phyloP scores from a whole-genome alignment of 1,139 yeast genomes.

The Suhomyces guaymorum region DNA sequence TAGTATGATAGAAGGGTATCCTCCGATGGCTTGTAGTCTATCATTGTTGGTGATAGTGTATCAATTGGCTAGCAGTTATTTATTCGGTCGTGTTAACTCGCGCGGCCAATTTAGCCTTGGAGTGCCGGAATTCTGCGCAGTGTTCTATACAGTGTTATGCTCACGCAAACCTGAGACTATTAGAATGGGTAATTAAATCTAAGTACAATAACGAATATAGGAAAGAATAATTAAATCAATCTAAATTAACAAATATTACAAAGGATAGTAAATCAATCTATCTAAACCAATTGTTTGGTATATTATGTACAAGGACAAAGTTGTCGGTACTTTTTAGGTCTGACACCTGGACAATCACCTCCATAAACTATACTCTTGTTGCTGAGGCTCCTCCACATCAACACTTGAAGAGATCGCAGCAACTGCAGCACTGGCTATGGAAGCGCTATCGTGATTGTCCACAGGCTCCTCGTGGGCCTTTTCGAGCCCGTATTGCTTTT shows the following conservation, averaged over 20 bases:
- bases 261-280: no score
- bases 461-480: neutral
- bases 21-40: conserved; percentile 27
- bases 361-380: conserved; percentile 41
- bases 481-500: conserved; percentile 4
- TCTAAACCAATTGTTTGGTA: no score
- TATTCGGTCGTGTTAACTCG: conserved; percentile 1
- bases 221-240: no score
- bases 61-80: neutral
- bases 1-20: conserved; percentile 28
- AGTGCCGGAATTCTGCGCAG: no score
- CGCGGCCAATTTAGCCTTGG: neutral
- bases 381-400: conserved; percentile 30
- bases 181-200: no score
- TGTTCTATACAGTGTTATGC: no score
- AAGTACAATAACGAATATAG: no score
- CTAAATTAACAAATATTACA: no score
- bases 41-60: conserved; percentile 20
- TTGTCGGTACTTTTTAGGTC: no score
- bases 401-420: conserved; percentile 37
- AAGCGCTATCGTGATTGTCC: conserved; percentile 27
- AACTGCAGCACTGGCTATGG: conserved; percentile 40
- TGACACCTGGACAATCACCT: conserved; percentile 24
- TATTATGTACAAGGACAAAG: no score
- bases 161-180: no score